These are phyloP conservation scores for Fusarium mangiferae DNA, from an alignment of 2,329 filamentous ascomycete genomes.

Conservation along the genomic window DNA sequence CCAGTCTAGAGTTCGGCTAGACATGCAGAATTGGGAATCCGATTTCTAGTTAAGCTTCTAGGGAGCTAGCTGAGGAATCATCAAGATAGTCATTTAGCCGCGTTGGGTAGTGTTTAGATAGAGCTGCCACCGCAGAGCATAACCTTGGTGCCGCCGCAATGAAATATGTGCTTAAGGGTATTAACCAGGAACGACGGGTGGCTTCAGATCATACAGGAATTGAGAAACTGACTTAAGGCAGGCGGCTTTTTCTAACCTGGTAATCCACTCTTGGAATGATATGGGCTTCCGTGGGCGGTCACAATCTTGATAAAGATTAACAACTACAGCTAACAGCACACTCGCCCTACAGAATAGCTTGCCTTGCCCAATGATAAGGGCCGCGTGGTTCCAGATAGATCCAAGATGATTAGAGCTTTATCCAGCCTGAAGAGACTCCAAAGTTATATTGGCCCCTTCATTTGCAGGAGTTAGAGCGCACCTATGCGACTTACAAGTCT, in stretches of 20 bases:
- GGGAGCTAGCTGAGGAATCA: not conserved
- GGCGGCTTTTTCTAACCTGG: no score
- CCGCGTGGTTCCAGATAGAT: not conserved
- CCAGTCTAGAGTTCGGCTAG: not conserved
- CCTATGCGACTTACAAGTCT: not conserved
- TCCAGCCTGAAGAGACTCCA: no score
- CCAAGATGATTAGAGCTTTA: no score
- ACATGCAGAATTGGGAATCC: not conserved
- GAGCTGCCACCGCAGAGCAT: not conserved
- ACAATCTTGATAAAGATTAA: not conserved
- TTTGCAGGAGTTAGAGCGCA: not conserved
- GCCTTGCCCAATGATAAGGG: not conserved
- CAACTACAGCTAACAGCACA: not conserved
- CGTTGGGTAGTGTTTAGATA: not conserved
- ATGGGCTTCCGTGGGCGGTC: not conserved
- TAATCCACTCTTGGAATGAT: not conserved
- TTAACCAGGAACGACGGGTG: no score
- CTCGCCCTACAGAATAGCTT: not conserved
- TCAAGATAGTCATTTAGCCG: not conserved
- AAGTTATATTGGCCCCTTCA: not conserved
- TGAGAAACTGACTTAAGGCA: not conserved
- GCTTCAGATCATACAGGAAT: not conserved
- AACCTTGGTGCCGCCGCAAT: not conserved
- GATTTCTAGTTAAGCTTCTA: not conserved
- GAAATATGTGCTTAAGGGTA: not conserved